A percentile compares a stretch with the other conserved stretches of the same genome.
Evolutionary conservation across 1,139 yeast genomes (phyloP).

Genomic region (Candida glucosophila): DNA sequence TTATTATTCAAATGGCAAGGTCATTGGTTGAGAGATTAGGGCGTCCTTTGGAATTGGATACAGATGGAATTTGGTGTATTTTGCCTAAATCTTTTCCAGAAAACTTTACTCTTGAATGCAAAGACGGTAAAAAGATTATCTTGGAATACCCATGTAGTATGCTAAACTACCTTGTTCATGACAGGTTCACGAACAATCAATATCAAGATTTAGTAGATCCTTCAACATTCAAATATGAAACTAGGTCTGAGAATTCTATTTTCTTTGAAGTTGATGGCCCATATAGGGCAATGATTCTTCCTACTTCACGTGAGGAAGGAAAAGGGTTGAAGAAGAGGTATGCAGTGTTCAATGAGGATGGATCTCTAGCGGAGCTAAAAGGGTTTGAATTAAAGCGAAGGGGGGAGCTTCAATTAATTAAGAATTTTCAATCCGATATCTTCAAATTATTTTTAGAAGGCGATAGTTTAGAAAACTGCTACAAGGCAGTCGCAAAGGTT

Average conservation of each 20-base stretch:
- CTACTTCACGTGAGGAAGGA: constrained; percentile 96
- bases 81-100: constrained; percentile 91
- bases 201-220: constrained; percentile 82
- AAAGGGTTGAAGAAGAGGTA: constrained; percentile 93
- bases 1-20: constrained; percentile 95
- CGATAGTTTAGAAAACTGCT: constrained; percentile 66
- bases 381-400: constrained; percentile 96
- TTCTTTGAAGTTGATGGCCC: constrained; percentile 99
- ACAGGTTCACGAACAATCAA: constrained; percentile 86
- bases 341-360: constrained; percentile 95
- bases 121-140: constrained; percentile 68
- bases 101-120: constrained; percentile 60
- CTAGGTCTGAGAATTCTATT: constrained; percentile 84
- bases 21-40: constrained; percentile 87
- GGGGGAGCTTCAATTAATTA: constrained; percentile 90
- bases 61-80: constrained; percentile 99
- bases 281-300: constrained; percentile 92
- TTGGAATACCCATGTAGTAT: constrained; percentile 94
- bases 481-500: constrained; percentile 80
- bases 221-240: constrained; percentile 56
- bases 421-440: constrained; percentile 90
- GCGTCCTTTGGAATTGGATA: constrained; percentile 90
- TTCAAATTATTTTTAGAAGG: constrained; percentile 91
- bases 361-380: constrained; percentile 86
- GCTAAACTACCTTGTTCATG: constrained; percentile 90